Base-by-base conservation (phyloP, 805 yeast species). In the Isabelozyma gotoi region DNA sequence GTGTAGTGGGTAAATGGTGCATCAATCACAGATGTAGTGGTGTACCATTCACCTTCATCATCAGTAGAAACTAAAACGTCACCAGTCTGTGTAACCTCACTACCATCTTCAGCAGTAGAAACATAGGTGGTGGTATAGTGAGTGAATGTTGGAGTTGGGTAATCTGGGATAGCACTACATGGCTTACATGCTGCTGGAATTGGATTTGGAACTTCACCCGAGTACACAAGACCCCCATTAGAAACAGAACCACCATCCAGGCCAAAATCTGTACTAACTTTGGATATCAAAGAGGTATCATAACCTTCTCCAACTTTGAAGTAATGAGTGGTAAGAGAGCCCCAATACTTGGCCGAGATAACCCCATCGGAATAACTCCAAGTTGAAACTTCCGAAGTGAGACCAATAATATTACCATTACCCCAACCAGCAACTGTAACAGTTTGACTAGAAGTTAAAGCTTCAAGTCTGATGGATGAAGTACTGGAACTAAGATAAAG, bases 371-470 rank as follows among this genome's bases (percentile, higher is more conserved):
- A 4, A 34, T 40, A 40, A 14, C 34, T 15, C n/a, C 27, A 47
- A 5, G 51, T 41, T 3, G 18, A 27, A 34, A 54, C 47, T 42
- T 50, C 39, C 17, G 46, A 45, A 49, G 50, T 49, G 37, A 58
- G 41, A 18, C 63, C 65, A 46, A 60, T 57, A 15, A 47, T 42
- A 43, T 61, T 61, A n/a, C 62, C 62, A 39, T 50, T 49, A 42
- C 67, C 67, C 46, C 51, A 62, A 15, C 65, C 65, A 19, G 54
- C 53, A 39, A 61, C 62, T 2, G 49, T 51, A 47, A 48, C 51
- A 21, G 56, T 49, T 43, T 55, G 59, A 5, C 45, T 21, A n/a
- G 41, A 37, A 32, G 60, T 56, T 29, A 52, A 45, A 8, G 41
- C 51, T 17, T 18, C 36, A 15, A 8, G 10, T 24, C 41, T 17